phyloP scores from a whole-genome alignment of 768 basidiomycete species.

The Coprinopsis strossmayeri region DNA sequence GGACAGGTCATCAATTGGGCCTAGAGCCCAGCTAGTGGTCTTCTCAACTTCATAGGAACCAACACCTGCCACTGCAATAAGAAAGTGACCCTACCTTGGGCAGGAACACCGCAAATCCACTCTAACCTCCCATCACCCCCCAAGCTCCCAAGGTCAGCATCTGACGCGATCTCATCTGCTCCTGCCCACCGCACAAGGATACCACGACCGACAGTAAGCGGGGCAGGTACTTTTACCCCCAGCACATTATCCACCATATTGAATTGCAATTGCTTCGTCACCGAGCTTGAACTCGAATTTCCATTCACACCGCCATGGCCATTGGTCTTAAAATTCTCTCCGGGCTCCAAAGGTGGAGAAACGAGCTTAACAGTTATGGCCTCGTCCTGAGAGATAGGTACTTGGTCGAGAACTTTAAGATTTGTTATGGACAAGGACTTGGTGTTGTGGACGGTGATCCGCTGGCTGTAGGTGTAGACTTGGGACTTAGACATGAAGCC shows the following conservation, averaged over 20 bases:
- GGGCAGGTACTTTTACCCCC: slow-evolving; percentile 15
- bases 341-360: slow-evolving; percentile 15
- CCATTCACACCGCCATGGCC: background rate
- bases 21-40: no score
- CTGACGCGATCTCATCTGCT: slow-evolving; percentile 21
- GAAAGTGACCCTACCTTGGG: slow-evolving; percentile 24
- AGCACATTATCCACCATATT: slow-evolving; percentile 4
- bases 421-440: slow-evolving; percentile 24
- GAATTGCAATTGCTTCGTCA: background rate
- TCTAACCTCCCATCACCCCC: slow-evolving; percentile 28
- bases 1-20: no score
- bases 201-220: slow-evolving; percentile 17
- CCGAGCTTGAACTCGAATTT: no score
- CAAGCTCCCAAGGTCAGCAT: slow-evolving; percentile 16
- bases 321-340: background rate
- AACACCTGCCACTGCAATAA: slow-evolving; percentile 36
- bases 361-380: slow-evolving; percentile 36
- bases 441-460: slow-evolving; percentile 34
- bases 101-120: slow-evolving; percentile 24
- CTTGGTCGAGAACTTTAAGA: slow-evolving; percentile 33
- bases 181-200: slow-evolving; percentile 34
- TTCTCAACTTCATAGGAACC: no score
- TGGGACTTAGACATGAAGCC: slow-evolving; percentile 30
- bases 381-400: slow-evolving; percentile 31
- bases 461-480: slow-evolving; percentile 26